Evolutionary conservation across 2,329 filamentous ascomycete genomes (phyloP).

Genomic region (Simplicillium sp.): DNA sequence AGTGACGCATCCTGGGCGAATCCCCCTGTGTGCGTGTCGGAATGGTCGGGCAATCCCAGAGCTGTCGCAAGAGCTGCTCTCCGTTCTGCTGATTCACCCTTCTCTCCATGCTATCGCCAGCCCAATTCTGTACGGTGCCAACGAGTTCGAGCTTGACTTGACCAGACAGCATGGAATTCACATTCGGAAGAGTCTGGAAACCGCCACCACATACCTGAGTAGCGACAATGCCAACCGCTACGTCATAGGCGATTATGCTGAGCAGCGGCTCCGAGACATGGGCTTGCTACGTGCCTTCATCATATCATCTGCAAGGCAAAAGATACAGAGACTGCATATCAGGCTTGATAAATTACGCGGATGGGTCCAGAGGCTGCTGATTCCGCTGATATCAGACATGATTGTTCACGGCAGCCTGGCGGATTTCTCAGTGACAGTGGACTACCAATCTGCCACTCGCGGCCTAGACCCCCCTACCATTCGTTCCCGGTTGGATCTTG

Average conservation of each 20-base stretch:
- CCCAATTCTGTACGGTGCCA: constrained; percentile 20
- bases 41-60: constrained; percentile 1
- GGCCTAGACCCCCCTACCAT: background rate
- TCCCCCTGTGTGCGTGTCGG: constrained; percentile 19
- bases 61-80: constrained; percentile 13
- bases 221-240: background rate
- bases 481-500: background rate
- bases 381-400: constrained; percentile 20
- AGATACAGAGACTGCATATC: constrained; percentile 17
- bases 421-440: constrained; percentile 9
- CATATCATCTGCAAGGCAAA: constrained; percentile 3
- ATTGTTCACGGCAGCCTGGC: constrained; percentile 19
- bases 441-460: constrained; percentile 3
- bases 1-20: constrained; percentile 13
- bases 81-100: constrained; percentile 22
- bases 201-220: background rate
- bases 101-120: constrained; percentile 20
- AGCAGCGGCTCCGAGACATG: constrained; percentile 7
- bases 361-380: constrained; percentile 18
- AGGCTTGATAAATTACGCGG: constrained; percentile 19
- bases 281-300: constrained; percentile 4
- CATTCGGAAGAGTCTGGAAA: constrained; percentile 14
- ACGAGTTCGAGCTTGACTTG: constrained; percentile 19
- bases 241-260: background rate
- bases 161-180: constrained; percentile 17